Percentiles rank a stretch among this genome's conserved stretches.
Evolutionary conservation across 306 rosid species (phyloP).

Genomic region (Lotus japonicus): DNA sequence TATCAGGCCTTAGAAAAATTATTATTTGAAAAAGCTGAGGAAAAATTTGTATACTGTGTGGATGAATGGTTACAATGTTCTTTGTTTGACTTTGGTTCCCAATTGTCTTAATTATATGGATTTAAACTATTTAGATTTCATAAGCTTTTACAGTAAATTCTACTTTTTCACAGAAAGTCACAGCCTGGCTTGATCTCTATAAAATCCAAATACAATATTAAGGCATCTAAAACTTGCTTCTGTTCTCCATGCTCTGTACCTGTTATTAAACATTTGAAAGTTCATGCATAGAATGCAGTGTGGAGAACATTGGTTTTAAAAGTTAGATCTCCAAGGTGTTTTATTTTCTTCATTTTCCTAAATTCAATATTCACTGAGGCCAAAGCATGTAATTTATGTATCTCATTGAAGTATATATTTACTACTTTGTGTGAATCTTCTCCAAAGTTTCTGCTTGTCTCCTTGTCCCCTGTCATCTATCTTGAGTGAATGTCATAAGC

Average conservation of each 20-base stretch:
- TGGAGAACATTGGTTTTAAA: not conserved
- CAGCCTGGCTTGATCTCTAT: not conserved
- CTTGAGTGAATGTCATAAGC: slow-evolving; percentile 4
- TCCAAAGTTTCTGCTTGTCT: slow-evolving; percentile 1
- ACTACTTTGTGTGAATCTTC: slow-evolving; percentile 9
- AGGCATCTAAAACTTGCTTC: not conserved
- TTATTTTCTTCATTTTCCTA: slow-evolving; percentile 1
- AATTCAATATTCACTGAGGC: no score
- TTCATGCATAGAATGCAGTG: not conserved
- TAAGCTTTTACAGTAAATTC: not conserved
- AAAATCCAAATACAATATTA: not conserved
- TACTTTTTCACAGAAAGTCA: not conserved
- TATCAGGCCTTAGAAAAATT: no score
- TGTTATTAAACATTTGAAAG: slow-evolving; percentile 11
- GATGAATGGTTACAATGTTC: not conserved
- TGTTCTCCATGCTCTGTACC: not conserved
- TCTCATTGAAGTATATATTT: not conserved
- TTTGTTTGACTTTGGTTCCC: not conserved
- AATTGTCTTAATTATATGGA: not conserved
- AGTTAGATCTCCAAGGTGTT: not conserved
- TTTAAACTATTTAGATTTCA: not conserved
- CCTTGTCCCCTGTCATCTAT: not conserved
- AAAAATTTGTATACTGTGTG: not conserved
- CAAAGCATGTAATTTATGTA: not conserved
- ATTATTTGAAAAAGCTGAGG: not conserved